Evolutionary conservation across 306 rosid genomes (phyloP).

Genomic region (Oemleria cerasiformis): DNA sequence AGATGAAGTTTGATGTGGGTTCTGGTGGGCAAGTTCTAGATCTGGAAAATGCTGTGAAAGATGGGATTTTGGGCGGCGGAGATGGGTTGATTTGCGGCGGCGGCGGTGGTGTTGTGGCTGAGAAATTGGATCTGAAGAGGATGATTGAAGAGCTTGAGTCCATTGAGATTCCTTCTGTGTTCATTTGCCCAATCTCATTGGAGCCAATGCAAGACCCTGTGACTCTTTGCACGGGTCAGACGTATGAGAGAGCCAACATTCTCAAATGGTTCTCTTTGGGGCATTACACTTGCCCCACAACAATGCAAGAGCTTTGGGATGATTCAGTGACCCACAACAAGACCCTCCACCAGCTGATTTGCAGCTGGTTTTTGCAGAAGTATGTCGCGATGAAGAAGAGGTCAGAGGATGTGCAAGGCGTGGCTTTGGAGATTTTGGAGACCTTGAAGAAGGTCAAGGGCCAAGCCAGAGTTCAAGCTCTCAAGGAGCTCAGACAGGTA

Average conservation of each 20-base stretch:
- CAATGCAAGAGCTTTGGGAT: constrained; percentile 77
- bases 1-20: constrained; percentile 34
- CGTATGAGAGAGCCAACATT: constrained; percentile 72
- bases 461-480: constrained; percentile 65
- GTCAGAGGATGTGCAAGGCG: constrained; percentile 60
- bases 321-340: constrained; percentile 57
- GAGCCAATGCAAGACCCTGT: constrained; percentile 84
- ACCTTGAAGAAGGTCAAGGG: constrained; percentile 63
- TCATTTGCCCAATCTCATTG: constrained; percentile 73
- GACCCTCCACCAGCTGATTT: constrained; percentile 58
- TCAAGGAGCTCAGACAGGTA: constrained; percentile 49
- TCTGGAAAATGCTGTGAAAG: constrained; percentile 64
- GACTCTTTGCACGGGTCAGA: constrained; percentile 88
- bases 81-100: constrained; percentile 25
- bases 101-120: constrained; percentile 19
- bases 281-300: constrained; percentile 74
- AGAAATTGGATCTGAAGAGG: constrained; percentile 56
- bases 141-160: constrained; percentile 60
- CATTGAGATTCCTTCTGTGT: constrained; percentile 64
- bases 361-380: constrained; percentile 65
- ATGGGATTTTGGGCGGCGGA: constrained; percentile 52
- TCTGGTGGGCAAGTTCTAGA: constrained; percentile 52
- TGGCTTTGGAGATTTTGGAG: constrained; percentile 52
- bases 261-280: constrained; percentile 76
- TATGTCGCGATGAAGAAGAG: constrained; percentile 53